Percentiles rank a stretch among this genome's conserved stretches.
Evolutionary conservation across 345 rosid species (phyloP).

Genomic region (Adansonia digitata): DNA sequence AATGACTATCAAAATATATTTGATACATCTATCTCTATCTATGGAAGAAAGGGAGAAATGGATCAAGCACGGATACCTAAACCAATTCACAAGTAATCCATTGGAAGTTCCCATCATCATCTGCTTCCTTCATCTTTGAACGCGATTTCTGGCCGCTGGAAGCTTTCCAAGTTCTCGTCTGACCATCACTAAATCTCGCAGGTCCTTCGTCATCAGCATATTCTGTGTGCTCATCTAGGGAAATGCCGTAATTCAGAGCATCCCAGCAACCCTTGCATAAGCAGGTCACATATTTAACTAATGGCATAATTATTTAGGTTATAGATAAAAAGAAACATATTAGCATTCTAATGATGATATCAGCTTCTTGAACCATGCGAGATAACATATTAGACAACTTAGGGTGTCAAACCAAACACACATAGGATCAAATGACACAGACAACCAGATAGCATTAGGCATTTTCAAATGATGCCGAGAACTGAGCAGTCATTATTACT

Average conservation of each 20-base stretch:
- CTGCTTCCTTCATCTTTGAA: constrained; percentile 25
- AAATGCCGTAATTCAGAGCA: constrained; percentile 27
- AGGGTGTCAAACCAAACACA: background rate
- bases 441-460: no score
- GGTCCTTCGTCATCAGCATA: constrained; percentile 28
- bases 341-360: background rate
- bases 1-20: background rate
- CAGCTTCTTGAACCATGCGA: background rate
- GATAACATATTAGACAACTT: background rate
- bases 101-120: constrained; percentile 60
- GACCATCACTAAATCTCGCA: constrained; percentile 16
- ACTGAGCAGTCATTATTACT: no score
- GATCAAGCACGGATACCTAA: background rate
- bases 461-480: no score
- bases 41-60: background rate
- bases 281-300: background rate
- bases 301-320: background rate
- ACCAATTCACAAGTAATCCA: constrained; percentile 42
- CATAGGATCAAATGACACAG: no score
- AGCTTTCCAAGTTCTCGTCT: constrained; percentile 23
- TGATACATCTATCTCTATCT: constrained; percentile 8
- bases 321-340: background rate
- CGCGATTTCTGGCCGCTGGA: constrained; percentile 20
- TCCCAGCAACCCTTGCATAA: constrained; percentile 69
- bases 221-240: constrained; percentile 37